A percentile compares a stretch with the other conserved stretches of the same genome.
phyloP scores from a whole-genome alignment of 345 rosid species.

The Rhodamnia argentea region DNA sequence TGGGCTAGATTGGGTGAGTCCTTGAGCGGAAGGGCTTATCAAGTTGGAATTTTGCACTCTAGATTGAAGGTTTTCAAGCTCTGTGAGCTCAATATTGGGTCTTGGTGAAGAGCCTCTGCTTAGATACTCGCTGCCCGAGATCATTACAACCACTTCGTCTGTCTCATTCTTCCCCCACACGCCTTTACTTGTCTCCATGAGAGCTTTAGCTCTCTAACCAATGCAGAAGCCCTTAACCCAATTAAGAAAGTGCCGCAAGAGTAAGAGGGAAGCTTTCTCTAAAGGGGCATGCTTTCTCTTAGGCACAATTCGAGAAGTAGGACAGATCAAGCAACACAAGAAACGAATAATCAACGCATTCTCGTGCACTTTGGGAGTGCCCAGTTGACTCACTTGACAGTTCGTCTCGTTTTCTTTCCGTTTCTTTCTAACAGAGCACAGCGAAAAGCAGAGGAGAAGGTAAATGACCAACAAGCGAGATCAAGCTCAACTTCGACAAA shows the following conservation, averaged over 20 bases:
- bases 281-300: not conserved
- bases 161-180: not conserved
- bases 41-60: not conserved
- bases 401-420: not conserved
- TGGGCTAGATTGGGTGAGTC: slow-evolving; percentile 4
- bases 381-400: not conserved
- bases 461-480: not conserved
- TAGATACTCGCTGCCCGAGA: slow-evolving; percentile 5
- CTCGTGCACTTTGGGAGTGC: not conserved
- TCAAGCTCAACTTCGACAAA: not conserved
- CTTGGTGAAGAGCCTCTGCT: not conserved
- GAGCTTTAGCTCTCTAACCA: not conserved
- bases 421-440: not conserved
- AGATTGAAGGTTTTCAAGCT: not conserved
- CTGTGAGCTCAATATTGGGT: slow-evolving; percentile 8
- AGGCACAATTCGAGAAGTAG: not conserved
- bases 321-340: not conserved
- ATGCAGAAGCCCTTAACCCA: not conserved
- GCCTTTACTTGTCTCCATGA: not conserved
- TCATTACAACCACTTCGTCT: slow-evolving; percentile 24
- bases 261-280: not conserved
- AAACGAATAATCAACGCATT: not conserved
- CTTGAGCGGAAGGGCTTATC: slow-evolving; percentile 11
- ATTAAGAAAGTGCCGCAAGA: not conserved
- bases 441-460: not conserved